Evolutionary conservation across 2,329 filamentous ascomycete species (phyloP).

Genomic region (Arachnopeziza araneosa): DNA sequence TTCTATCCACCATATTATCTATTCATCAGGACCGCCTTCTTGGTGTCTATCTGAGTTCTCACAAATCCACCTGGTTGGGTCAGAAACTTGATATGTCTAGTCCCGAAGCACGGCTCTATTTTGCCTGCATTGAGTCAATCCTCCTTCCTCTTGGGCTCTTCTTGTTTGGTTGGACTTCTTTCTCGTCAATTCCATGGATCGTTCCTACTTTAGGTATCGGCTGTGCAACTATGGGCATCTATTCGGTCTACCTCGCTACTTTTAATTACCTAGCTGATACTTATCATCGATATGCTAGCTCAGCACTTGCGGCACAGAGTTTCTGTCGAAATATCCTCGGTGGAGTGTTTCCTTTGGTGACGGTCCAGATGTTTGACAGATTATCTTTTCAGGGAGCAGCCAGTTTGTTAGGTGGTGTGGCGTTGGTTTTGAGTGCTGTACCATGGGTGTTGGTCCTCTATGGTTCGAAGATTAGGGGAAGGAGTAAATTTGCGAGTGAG

Average conservation of each 20-base stretch:
- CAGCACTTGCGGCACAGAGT: constrained; percentile 78
- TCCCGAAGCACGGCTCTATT: constrained; percentile 78
- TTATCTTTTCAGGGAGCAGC: constrained; percentile 68
- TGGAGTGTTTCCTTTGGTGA: constrained; percentile 75
- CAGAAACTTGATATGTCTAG: constrained; percentile 32
- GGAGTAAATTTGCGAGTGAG: constrained; percentile 64
- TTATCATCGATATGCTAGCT: constrained; percentile 80
- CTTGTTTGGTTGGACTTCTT: constrained; percentile 66
- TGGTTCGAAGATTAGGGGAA: constrained; percentile 67
- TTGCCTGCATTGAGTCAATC: constrained; percentile 69
- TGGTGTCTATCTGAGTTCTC: constrained; percentile 34
- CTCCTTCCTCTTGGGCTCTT: constrained; percentile 77
- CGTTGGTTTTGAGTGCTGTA: constrained; percentile 61
- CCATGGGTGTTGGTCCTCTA: constrained; percentile 82
- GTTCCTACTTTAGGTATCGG: constrained; percentile 64
- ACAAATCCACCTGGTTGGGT: constrained; percentile 14
- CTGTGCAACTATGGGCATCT: constrained; percentile 79
- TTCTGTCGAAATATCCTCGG: constrained; percentile 82
- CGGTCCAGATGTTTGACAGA: constrained; percentile 64
- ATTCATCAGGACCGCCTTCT: constrained; percentile 69
- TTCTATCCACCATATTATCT: constrained; percentile 61
- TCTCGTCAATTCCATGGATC: constrained; percentile 61
- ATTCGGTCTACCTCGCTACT: constrained; percentile 77
- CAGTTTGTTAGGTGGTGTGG: constrained; percentile 70
- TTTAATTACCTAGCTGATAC: constrained; percentile 93